Base-by-base conservation (phyloP, 2,329 filamentous ascomycete genomes). In the Colletotrichum shisoi region DNA sequence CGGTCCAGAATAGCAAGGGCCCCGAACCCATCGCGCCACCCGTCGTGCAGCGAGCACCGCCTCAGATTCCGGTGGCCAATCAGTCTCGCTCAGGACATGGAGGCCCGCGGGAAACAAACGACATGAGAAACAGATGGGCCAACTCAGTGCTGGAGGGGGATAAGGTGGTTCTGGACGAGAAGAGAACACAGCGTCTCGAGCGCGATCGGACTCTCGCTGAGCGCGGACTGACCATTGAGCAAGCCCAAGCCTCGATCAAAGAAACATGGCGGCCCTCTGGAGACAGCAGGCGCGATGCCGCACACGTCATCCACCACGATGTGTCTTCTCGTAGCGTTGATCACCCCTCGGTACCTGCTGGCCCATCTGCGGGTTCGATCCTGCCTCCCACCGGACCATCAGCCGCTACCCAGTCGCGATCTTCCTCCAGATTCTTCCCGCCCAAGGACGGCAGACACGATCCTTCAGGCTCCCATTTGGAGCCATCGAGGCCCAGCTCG, bases 341-440 rank as follows among this genome's bases (percentile, higher is more conserved):
- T 21, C 59, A 53, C 19, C 24, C 46, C 13, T 46, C 56, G 24
- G 42, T 21, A 34, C 39, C 49, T 34, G 4, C 37, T n/a, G 31
- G 59, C 34, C 31, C 51, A 39, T 39, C 51, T 9, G 2, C 21
- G 37, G 39, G 48, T 53, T 53, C 51, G 21, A 39, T 53, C 19
- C 6, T 58, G 21, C 39, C 53, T 31, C 19, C 52, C 15, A 44
- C 53, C 24, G 61, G 56, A n/a, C 42, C 65, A 24, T 49, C 64
- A 15, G 53, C 81, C 12, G 63, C 69, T 3, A 79, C 84, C 42
- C 79, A 83, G 66, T 77, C 79, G 21, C 82, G 86, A 24, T 78
- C 82, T 17, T 90, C 88, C 19, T 90, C 88, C 8, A 79, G 87
- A 49, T 90, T 90, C 76, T 90, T 90, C 75, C 88, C 88, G 0